Evolutionary conservation across 2,329 filamentous ascomycete genomes (phyloP).

Genomic region (Samsoniella hepiali): DNA sequence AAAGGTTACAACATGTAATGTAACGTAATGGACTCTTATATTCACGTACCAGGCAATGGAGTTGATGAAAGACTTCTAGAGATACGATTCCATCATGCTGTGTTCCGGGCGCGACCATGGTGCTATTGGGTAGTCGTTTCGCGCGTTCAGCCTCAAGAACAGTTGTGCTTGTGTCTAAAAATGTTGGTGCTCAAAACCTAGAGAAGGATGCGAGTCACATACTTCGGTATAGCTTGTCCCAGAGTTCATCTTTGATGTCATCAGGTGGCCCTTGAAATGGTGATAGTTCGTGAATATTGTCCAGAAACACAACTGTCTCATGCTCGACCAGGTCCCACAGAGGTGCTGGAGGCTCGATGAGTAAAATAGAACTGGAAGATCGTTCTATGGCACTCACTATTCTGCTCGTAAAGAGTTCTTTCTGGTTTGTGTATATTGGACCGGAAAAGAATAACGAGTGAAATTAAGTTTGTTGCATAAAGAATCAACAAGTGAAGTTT

Average conservation of each 20-base stretch:
- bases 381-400: neutral
- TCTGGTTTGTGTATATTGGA: neutral
- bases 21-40: neutral
- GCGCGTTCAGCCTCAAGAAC: neutral
- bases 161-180: neutral
- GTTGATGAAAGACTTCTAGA: conserved; percentile 15
- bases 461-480: neutral
- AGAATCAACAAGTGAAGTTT: neutral
- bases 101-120: neutral
- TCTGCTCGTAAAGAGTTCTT: neutral
- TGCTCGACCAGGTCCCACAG: neutral
- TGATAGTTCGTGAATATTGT: conserved; percentile 1
- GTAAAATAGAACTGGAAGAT: neutral
- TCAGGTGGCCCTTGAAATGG: neutral
- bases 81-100: neutral
- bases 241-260: neutral
- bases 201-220: neutral
- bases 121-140: neutral
- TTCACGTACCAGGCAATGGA: conserved; percentile 14
- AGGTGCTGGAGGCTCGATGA: neutral
- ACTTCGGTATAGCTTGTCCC: conserved; percentile 3
- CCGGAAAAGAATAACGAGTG: neutral
- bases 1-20: no score
- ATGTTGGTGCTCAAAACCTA: neutral
- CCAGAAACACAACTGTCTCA: neutral